Evolutionary conservation across 192 early-diverging fungal species (phyloP), one percentile per base, ranked within the genome.

Genomic region (Haplosporangium gracile): DNA sequence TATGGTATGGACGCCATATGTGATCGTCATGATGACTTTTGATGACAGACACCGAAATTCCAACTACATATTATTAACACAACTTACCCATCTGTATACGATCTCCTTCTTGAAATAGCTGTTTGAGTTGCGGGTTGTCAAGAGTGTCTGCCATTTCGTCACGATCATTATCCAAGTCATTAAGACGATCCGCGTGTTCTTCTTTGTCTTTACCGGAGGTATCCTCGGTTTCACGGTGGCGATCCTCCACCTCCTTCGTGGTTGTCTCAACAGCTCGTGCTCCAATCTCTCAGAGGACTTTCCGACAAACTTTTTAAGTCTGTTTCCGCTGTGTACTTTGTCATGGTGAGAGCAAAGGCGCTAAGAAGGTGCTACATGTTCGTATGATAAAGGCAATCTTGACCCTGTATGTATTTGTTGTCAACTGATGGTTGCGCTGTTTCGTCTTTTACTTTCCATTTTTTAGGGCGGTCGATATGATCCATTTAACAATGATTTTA

Each of bases 161-260:
- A 75, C 79, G 6, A 81, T 81, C 34, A 75, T 81, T 13, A 15
- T 63, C 15, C 72, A 49, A 24, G 57, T 63, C n/a, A 42, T 81
- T 1, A 22, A 7, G 1, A 8, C 68, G 65, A 75, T 81, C 36
- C 57, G 65, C 1, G 22, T 81, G 5, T 80, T 80, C 65, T 81
- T 81, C 49, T 43, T 81, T 16, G 26, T 81, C 60, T 81, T 81
- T 70, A 47, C 63, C 34, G 63, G 11, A 1, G 73, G 79, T 26
- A 51, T 81, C 53, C 24, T 81, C 4, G 73, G 63, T 42, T 81
- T 81, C 53, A 55, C 79, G 24, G 39, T 70, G 2, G 79, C 70
- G 15, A 74, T 81, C 4, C 49, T 81, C 16, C 79, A 81, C 49
- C 20, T 81, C 5, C 34, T 75, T 7, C 65, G 55, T 4, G 79